A percentile compares a stretch with the other conserved stretches of the same genome.
phyloP scores from a whole-genome alignment of 345 rosid species.

The Hibiscus mutabilis region DNA sequence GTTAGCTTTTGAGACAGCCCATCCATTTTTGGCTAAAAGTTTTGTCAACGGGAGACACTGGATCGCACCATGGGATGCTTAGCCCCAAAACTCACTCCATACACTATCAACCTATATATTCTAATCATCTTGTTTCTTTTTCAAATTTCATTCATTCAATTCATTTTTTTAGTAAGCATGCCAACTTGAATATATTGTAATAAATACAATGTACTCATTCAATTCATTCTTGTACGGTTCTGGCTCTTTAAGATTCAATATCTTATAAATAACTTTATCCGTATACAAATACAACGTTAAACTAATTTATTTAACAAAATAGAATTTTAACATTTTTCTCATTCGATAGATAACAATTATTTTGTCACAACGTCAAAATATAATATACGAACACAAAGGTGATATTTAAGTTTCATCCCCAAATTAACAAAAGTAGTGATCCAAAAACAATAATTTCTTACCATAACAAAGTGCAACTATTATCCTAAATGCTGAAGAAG shows the following conservation, averaged over 20 bases:
- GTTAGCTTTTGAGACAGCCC: conserved; percentile 70
- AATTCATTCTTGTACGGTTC: conserved; percentile 1
- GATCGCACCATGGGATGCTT: conserved; percentile 73
- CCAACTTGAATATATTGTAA: not conserved
- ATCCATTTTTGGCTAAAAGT: conserved; percentile 73
- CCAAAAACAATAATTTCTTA: no score
- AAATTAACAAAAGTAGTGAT: no score
- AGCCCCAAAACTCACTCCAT: not conserved
- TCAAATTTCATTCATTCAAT: conserved; percentile 18
- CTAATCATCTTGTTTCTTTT: not conserved
- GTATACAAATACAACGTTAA: no score
- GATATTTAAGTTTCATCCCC: no score
- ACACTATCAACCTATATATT: not conserved
- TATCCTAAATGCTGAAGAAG: no score
- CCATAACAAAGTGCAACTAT: no score
- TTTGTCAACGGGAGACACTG: conserved; percentile 92
- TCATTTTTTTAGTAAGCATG: not conserved
- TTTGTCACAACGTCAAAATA: no score
- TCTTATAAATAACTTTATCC: no score
- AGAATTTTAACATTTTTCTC: no score
- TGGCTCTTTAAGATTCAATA: not conserved
- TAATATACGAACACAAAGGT: no score
- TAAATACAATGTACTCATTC: not conserved
- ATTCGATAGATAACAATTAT: no score
- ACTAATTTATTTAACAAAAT: no score